Evolutionary conservation across 306 rosid species (phyloP).

Genomic region (Fagus crenata): DNA sequence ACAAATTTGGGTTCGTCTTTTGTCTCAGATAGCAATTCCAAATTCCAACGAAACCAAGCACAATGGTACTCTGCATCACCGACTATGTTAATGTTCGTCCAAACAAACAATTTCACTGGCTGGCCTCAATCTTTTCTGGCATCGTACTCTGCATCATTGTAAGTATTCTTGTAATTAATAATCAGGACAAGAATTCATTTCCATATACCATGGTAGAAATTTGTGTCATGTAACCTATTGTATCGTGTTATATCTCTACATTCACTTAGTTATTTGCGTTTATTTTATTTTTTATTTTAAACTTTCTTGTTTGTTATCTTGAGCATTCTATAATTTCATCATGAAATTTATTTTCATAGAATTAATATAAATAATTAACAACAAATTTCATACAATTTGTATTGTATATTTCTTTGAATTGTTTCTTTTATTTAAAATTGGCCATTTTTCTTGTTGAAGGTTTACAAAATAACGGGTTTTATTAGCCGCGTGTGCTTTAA

Average conservation of each 20-base stretch:
- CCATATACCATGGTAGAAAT: not conserved
- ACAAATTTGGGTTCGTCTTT: no score
- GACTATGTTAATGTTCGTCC: conserved; percentile 32
- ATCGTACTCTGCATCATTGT: conserved; percentile 65
- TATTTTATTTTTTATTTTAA: not conserved
- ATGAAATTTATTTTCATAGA: no score
- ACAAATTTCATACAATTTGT: no score
- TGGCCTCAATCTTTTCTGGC: conserved; percentile 58
- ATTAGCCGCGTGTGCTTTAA: conserved; percentile 50
- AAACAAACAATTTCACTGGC: conserved; percentile 59
- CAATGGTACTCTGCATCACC: conserved; percentile 3
- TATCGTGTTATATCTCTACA: no score
- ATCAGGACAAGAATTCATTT: not conserved
- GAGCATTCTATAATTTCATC: no score
- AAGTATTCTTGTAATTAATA: conserved; percentile 33
- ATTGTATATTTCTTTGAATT: no score
- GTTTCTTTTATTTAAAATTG: not conserved
- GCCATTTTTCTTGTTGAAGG: conserved; percentile 54
- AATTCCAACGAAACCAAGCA: no score
- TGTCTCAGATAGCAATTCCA: no score
- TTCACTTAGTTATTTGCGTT: no score
- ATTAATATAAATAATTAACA: no score
- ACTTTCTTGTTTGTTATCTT: no score
- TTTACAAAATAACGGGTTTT: conserved; percentile 57
- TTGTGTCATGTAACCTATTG: not conserved